Evolutionary conservation across 257 asterid genomes (phyloP).

Genomic region (Salvia miltiorrhiza): DNA sequence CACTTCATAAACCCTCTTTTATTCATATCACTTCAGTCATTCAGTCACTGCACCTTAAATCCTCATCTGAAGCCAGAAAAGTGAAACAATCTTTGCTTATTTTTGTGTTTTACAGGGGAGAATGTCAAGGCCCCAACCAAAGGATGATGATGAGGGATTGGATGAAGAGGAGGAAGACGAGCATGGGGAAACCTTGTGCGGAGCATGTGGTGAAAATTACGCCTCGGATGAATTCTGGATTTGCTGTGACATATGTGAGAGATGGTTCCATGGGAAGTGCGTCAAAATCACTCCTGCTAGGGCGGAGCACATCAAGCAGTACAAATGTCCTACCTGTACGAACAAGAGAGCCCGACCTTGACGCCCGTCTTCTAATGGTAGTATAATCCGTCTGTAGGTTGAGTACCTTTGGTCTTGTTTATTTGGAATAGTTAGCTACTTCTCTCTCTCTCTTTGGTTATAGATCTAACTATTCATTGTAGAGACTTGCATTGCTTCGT

Average conservation of each 20-base stretch:
- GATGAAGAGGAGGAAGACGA: constrained; percentile 58
- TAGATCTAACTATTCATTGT: constrained; percentile 24
- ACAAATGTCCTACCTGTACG: constrained; percentile 81
- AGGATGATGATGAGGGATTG: constrained; percentile 47
- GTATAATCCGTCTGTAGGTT: not conserved
- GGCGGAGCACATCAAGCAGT: constrained; percentile 82
- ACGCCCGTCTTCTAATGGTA: not conserved
- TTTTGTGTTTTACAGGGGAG: constrained; percentile 36
- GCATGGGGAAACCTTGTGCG: constrained; percentile 67
- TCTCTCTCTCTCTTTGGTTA: not conserved
- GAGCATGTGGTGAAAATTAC: constrained; percentile 70
- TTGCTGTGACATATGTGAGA: constrained; percentile 71
- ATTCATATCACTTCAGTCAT: not conserved
- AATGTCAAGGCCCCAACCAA: constrained; percentile 32
- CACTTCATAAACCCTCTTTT: not conserved
- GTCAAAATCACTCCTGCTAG: constrained; percentile 82
- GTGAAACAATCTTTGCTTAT: not conserved
- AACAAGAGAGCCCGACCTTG: constrained; percentile 64
- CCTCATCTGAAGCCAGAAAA: not conserved
- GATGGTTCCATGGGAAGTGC: constrained; percentile 87
- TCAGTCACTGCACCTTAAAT: not conserved
- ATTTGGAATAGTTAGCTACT: constrained; percentile 10
- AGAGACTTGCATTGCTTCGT: constrained; percentile 13
- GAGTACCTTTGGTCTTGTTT: constrained; percentile 7
- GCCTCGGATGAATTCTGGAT: constrained; percentile 75